Percentiles rank a stretch among this genome's conserved stretches.
Conservation (phyloP, 83 land plant species). For the Picea engelmannii region DNA sequence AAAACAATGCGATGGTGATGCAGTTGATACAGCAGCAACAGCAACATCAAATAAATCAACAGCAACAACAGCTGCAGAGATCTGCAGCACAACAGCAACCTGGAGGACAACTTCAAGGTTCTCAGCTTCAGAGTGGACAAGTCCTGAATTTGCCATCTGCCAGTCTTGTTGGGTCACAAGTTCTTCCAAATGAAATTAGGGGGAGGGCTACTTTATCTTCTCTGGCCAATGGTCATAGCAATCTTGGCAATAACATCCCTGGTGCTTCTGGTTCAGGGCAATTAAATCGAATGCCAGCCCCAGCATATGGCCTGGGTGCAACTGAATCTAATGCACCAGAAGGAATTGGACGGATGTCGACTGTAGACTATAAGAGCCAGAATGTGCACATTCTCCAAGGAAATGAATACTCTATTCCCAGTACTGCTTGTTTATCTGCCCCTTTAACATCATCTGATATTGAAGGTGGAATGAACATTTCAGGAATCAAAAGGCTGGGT, state of each 20-base stretch:
- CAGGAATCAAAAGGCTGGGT: conserved; percentile 16
- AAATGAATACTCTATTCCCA: conserved; percentile 9
- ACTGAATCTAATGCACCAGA: conserved; percentile 33
- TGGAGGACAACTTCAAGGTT: conserved; percentile 14
- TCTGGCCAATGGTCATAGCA: conserved; percentile 11
- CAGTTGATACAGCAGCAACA: conserved; percentile 44
- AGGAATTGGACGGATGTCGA: conserved; percentile 22
- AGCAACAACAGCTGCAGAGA: conserved; percentile 16
- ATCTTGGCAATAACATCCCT: not conserved
- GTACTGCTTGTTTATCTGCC: not conserved
- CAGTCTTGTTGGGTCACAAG: conserved; percentile 46
- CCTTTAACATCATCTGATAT: conserved; percentile 1
- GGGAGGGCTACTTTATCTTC: conserved; percentile 23
- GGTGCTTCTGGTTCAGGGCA: conserved; percentile 6
- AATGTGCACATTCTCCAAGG: conserved; percentile 12
- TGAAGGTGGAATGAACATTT: conserved; percentile 16
- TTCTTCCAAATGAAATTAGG: conserved; percentile 27
- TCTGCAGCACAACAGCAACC: not conserved
- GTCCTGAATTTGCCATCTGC: conserved; percentile 51
- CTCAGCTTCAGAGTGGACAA: conserved; percentile 25
- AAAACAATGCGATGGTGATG: conserved; percentile 30
- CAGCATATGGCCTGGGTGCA: conserved; percentile 28
- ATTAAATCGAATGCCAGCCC: conserved; percentile 16
- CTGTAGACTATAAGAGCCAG: conserved; percentile 21
- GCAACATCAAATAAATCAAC: conserved; percentile 17